Evolutionary conservation across 2,329 filamentous ascomycete genomes (phyloP).

Genomic region (Colletotrichum sp.): DNA sequence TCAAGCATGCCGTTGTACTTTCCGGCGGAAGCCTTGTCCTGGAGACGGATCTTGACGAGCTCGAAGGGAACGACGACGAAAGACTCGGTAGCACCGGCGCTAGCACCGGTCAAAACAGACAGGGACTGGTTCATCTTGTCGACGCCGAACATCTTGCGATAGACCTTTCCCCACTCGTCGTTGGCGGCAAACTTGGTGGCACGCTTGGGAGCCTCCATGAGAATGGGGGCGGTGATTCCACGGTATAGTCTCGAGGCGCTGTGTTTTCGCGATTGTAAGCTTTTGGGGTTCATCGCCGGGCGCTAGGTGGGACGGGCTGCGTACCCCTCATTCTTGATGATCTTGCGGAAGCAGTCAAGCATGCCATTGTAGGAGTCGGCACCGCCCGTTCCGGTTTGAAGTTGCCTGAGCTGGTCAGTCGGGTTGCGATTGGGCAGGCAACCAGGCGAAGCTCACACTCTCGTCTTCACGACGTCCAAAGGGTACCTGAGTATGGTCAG

Average conservation of each 20-base stretch:
- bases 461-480: conserved; percentile 96
- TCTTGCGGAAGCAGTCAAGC: conserved; percentile 98
- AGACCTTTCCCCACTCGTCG: conserved; percentile 96
- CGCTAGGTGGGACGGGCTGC: conserved; percentile 24
- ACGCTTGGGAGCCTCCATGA: conserved; percentile 95
- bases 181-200: conserved; percentile 99
- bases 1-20: conserved; percentile 87
- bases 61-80: conserved; percentile 99
- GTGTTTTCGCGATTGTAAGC: conserved; percentile 19
- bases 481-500: conserved; percentile 75
- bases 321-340: conserved; percentile 93
- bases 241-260: conserved; percentile 92
- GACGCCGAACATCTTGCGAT: conserved; percentile 84
- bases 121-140: conserved; percentile 90
- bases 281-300: background rate
- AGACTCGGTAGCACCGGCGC: conserved; percentile 92
- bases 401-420: conserved; percentile 65
- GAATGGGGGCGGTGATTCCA: conserved; percentile 91
- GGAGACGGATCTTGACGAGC: conserved; percentile 96
- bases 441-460: conserved; percentile 71
- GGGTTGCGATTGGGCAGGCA: conserved; percentile 1
- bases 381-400: conserved; percentile 79
- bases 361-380: conserved; percentile 94
- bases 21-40: conserved; percentile 91
- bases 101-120: conserved; percentile 91